Conservation (phyloP, 352 stramenopile species). For the Phytophthora sojae region DNA sequence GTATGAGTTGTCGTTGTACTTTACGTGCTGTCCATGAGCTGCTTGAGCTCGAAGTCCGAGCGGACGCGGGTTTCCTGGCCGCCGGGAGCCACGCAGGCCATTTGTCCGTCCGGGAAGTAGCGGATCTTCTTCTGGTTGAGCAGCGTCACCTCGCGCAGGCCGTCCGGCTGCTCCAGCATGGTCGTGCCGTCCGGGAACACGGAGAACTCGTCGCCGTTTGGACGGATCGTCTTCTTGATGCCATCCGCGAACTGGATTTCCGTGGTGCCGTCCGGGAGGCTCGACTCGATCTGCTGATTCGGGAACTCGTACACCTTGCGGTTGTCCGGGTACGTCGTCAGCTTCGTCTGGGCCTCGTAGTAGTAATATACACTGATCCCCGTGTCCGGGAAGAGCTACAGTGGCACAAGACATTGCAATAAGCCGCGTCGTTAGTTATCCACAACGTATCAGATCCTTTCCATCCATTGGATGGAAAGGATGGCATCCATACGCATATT, state of each 20-base stretch:
- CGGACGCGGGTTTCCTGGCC: slow-evolving; percentile 64
- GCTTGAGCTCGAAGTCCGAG: slow-evolving; percentile 69
- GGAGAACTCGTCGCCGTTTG: slow-evolving; percentile 82
- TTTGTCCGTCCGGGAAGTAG: slow-evolving; percentile 79
- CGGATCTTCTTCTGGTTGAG: slow-evolving; percentile 75
- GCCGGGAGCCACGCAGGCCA: slow-evolving; percentile 56
- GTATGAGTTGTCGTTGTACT: slow-evolving; percentile 5
- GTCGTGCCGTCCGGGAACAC: slow-evolving; percentile 85
- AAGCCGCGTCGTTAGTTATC: neutral
- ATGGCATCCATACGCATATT: neutral
- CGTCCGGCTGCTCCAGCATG: slow-evolving; percentile 79
- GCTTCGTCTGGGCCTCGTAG: slow-evolving; percentile 91
- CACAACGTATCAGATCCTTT: neutral
- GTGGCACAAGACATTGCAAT: slow-evolving; percentile 6
- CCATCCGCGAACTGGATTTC: slow-evolving; percentile 96
- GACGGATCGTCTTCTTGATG: slow-evolving; percentile 89
- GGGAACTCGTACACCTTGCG: slow-evolving; percentile 97
- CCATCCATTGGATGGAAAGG: too few relatives aligned
- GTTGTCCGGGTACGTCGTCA: slow-evolving; percentile 94
- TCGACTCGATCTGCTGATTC: slow-evolving; percentile 95
- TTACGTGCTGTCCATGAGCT: slow-evolving; percentile 56
- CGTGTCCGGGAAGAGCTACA: slow-evolving; percentile 68
- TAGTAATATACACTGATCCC: slow-evolving; percentile 96
- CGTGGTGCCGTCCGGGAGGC: slow-evolving; percentile 92
- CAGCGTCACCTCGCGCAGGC: slow-evolving; percentile 81